phyloP scores from a whole-genome alignment of 768 basidiomycete species.

The Rhizopogon salebrosus region DNA sequence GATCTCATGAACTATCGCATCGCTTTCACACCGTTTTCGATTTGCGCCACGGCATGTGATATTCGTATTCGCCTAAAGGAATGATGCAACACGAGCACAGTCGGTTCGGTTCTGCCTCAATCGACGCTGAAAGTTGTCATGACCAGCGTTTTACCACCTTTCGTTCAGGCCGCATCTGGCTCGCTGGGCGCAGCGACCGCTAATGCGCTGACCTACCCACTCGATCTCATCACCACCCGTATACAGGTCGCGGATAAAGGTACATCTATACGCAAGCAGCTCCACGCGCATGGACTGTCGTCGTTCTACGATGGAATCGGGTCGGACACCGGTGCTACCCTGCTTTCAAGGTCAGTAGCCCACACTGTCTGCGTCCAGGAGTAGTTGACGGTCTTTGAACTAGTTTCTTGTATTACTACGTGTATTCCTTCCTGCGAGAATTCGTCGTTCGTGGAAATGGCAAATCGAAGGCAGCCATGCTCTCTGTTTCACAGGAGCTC shows the following conservation, averaged over 20 bases:
- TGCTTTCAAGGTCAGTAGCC: constrained; percentile 45
- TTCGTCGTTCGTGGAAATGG: constrained; percentile 34
- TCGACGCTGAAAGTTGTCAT: constrained; percentile 24
- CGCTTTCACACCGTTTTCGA: no score
- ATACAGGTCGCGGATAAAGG: constrained; percentile 29
- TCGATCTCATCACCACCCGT: constrained; percentile 53
- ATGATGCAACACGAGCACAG: background rate
- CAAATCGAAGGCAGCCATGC: constrained; percentile 13
- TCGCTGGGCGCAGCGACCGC: constrained; percentile 51
- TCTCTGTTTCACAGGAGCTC: constrained; percentile 41
- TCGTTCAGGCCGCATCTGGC: constrained; percentile 55
- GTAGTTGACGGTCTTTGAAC: background rate
- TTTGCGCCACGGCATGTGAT: background rate
- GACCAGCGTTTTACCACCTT: constrained; percentile 55
- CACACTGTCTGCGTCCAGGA: background rate
- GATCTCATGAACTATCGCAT: no score
- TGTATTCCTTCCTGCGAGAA: constrained; percentile 46
- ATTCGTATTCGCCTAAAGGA: background rate
- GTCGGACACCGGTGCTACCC: constrained; percentile 48
- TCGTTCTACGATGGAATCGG: constrained; percentile 48
- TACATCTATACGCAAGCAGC: constrained; percentile 12
- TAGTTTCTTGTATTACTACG: constrained; percentile 59
- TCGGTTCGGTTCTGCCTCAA: background rate
- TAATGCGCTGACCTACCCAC: constrained; percentile 49
- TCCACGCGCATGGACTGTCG: constrained; percentile 34